Base-by-base conservation (phyloP, 73 alveolate species). In the Paramecium pentaurelia region DNA sequence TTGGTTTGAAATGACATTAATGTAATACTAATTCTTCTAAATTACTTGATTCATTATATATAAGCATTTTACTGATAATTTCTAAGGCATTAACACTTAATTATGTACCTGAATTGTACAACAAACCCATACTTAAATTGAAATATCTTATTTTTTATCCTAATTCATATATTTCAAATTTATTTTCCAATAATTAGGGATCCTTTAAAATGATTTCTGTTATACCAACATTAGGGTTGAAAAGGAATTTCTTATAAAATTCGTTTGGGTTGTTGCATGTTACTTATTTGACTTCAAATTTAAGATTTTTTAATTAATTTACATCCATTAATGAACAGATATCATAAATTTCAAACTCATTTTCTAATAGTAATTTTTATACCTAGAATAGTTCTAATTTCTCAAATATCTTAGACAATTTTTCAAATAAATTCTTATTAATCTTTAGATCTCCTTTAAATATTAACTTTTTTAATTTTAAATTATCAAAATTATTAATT, bases 1-100 rank as follows among this genome's bases (percentile, higher is more conserved):
- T 38, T 25, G 16, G 8, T 22, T 80, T 80, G n/a, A 80, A 44
- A 47, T 80, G 91, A n/a, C 91, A 80, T 28, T 80, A 80, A 49
- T 20, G 49, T 80, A 80, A 27, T 2, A 49, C 45, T 45, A 80
- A 49, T 14, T 80, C 47, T 25, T 80, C 91, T 45, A 80, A 36
- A 22, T 20, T 25, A 6, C 77, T 45, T 7, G 36, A 60, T 25
- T 47, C 73, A 80, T 80, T 80, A 25, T 45, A 80, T 4, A 80
- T 40, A 0, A 80, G 30, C 30, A 32, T 45, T 42, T 42, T 10
- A 8, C 91, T 64, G 4, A 80, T 42, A 2, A 44, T 8, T 45
- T 25, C 3, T 1, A 44, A 14, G 1, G 71, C 71, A 32, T 80
- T 49, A 6, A 18, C 58, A 27, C 45, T 25, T 8, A 40, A 18